Evolutionary conservation across 352 stramenopile species (phyloP), one percentile per base, ranked within the genome.

Genomic region (Globisporangium acanthophoron): DNA sequence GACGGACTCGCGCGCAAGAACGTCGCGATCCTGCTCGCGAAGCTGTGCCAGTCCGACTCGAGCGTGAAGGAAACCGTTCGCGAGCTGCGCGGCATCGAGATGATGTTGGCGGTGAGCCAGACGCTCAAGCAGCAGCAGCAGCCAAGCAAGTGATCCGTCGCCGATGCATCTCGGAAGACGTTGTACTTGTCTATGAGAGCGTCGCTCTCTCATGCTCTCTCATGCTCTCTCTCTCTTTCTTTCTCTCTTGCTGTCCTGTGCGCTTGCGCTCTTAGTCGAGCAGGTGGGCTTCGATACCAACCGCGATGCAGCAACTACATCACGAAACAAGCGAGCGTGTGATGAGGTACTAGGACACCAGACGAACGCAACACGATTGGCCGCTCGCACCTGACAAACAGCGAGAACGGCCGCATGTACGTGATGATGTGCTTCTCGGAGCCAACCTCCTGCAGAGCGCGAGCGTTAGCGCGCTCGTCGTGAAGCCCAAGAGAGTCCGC

Each of bases 381-480:
- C 6, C 1, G 21, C 9, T 3, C 35, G 5, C 68, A 90, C 81
- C 79, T 92, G 59, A 86, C 65, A 62, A 90, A 90, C 29, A 92
- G 78, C 0, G 83, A 90, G 53, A 92, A 90, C 11, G 83, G 83
- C 2, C 70, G 69, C 58, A 76, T 78, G 65, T 92, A 92, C 12
- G 77, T 84, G 58, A 92, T 71, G 45, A 92, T 81, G 57, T 85
- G 89, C 67, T 92, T 92, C 52, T 87, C 76, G 24, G 68, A 76
- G 6, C 76, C 74, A 15, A 64, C 65, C 16, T 92, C 82, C 82
- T 92, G 54, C 8, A 50, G 18, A 9, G 12, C 21, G 13, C 33
- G 13, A 5, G 12, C 16, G 11, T 51, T 18, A 53, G 1, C 24
- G 50, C 9, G 45, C 18, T 31, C 2, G 52, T 13, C n/a, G 33